Conservation (phyloP, 2,329 filamentous ascomycete genomes). For the Fonsecaea pugnacius region DNA sequence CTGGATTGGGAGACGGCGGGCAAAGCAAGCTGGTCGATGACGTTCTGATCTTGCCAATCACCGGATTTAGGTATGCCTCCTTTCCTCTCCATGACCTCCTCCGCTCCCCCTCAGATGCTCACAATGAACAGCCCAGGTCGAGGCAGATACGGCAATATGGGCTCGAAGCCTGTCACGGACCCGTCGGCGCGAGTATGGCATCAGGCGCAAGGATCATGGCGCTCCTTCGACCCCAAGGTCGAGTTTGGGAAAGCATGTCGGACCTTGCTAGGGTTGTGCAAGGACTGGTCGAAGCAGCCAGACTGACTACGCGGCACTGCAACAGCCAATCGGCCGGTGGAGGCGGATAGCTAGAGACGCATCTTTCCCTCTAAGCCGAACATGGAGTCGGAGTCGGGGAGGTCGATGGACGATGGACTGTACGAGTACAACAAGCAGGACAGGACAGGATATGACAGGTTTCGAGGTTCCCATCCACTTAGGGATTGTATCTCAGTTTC, state of each 20-base stretch:
- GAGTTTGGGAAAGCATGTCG: conserved; percentile 44
- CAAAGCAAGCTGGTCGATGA: conserved; percentile 41
- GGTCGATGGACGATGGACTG: not conserved
- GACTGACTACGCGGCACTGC: not conserved
- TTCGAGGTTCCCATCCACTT: too few relatives aligned
- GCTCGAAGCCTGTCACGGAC: conserved; percentile 41
- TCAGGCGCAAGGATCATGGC: conserved; percentile 42
- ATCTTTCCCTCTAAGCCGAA: not conserved
- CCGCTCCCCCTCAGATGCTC: conserved; percentile 1
- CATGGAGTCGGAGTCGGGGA: not conserved
- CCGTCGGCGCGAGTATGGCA: conserved; percentile 40
- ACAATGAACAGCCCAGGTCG: conserved; percentile 38
- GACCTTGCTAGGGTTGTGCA: conserved; percentile 41
- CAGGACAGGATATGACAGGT: too few relatives aligned
- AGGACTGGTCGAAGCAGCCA: conserved; percentile 38
- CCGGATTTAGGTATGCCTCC: conserved; percentile 41
- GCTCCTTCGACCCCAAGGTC: conserved; percentile 37
- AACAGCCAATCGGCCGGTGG: too few relatives aligned
- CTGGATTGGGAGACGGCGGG: conserved; percentile 41
- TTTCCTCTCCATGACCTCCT: not conserved
- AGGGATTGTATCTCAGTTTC: too few relatives aligned
- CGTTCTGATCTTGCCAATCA: conserved; percentile 44
- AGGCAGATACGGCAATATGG: conserved; percentile 41
- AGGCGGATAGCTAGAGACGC: too few relatives aligned
- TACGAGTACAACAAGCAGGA: too few relatives aligned